Percentiles rank a stretch among this genome's conserved stretches.
Evolutionary conservation across 2,329 filamentous ascomycete genomes (phyloP).

Genomic region (Sarocladium kiliense): DNA sequence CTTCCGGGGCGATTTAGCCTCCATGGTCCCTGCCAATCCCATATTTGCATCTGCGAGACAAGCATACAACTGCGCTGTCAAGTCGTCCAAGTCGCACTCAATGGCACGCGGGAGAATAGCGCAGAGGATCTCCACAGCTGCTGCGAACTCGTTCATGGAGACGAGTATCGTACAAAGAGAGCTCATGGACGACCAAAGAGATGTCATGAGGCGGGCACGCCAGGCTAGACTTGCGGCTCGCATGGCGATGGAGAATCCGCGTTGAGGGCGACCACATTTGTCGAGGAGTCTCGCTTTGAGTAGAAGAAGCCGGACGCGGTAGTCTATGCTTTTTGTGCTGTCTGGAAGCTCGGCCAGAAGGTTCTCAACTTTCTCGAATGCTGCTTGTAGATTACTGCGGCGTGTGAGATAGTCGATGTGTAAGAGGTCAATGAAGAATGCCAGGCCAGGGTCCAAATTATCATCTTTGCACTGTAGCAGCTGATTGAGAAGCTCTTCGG

Average conservation of each 20-base stretch:
- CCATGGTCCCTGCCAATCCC: constrained; percentile 61
- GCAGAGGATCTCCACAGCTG: constrained; percentile 58
- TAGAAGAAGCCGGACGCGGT: constrained; percentile 66
- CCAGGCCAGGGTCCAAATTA: constrained; percentile 47
- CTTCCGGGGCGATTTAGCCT: constrained; percentile 36
- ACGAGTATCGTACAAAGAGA: constrained; percentile 64
- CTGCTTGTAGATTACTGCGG: constrained; percentile 40
- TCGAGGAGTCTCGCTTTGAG: constrained; percentile 68
- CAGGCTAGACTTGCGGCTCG: constrained; percentile 71
- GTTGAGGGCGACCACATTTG: constrained; percentile 62
- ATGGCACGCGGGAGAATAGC: constrained; percentile 71
- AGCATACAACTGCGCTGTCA: constrained; percentile 63
- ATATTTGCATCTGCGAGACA: constrained; percentile 72
- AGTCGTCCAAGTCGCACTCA: constrained; percentile 59
- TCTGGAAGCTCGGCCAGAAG: constrained; percentile 37
- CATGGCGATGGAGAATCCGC: constrained; percentile 71
- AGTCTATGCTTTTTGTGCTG: constrained; percentile 49
- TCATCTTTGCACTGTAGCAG: constrained; percentile 46
- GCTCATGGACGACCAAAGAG: constrained; percentile 68
- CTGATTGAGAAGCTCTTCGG: constrained; percentile 44
- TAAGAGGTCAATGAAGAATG: constrained; percentile 45
- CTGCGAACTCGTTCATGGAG: constrained; percentile 64
- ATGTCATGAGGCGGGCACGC: constrained; percentile 61
- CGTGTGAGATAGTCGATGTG: constrained; percentile 48
- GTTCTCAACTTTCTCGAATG: constrained; percentile 42